A percentile compares a stretch with the other conserved stretches of the same genome.
phyloP scores from a whole-genome alignment of 306 rosid species.

The Cucurbita argyrosperma region DNA sequence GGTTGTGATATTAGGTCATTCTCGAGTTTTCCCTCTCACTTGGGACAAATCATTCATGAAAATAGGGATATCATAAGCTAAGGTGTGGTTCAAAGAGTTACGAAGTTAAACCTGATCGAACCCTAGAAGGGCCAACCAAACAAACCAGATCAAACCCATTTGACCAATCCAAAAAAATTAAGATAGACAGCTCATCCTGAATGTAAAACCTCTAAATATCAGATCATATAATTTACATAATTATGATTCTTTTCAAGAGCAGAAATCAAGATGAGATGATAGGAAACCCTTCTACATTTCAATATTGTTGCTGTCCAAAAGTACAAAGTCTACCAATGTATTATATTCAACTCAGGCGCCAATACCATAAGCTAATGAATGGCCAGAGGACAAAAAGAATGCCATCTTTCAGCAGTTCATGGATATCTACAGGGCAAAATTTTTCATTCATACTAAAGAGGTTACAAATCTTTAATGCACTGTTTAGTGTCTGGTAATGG shows the following conservation, averaged over 20 bases:
- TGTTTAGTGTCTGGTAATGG: conserved; percentile 46
- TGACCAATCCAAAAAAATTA: too few species aligned
- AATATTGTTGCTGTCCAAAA: neutral
- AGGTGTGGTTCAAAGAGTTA: too few species aligned
- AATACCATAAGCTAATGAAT: neutral
- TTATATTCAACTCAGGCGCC: neutral
- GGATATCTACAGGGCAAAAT: conserved; percentile 2
- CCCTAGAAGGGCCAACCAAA: too few species aligned
- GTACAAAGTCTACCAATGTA: neutral
- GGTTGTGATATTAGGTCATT: too few species aligned
- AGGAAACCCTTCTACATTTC: neutral
- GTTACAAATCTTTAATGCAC: conserved; percentile 43
- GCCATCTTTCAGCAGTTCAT: neutral
- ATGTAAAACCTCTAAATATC: too few species aligned
- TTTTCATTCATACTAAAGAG: neutral
- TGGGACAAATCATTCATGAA: too few species aligned
- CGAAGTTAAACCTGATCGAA: too few species aligned
- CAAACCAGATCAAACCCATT: too few species aligned
- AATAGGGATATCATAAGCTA: too few species aligned
- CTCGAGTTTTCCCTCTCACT: too few species aligned
- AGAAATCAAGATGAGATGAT: neutral
- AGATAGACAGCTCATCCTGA: too few species aligned
- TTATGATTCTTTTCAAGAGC: neutral
- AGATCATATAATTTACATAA: too few species aligned
- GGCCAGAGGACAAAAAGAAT: neutral